Percentiles rank a stretch among this genome's conserved stretches.
These are phyloP conservation scores for Melanopsichium pennsylvanicum DNA, from an alignment of 1,284 basidiomycete species.

Conservation along the genomic window DNA sequence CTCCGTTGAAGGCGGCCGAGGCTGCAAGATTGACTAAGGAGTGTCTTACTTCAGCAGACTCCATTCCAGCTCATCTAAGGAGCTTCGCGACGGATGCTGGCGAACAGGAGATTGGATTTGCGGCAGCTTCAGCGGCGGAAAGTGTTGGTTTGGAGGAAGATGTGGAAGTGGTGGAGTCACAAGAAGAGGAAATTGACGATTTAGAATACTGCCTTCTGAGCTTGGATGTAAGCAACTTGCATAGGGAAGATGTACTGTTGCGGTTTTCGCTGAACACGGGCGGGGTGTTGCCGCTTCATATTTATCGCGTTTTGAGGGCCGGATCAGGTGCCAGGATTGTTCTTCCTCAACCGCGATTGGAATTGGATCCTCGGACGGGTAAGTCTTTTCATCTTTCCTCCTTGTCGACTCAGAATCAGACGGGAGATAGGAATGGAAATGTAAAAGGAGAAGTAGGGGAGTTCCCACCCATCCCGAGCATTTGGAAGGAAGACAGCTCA, in stretches of 20 bases:
- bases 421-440: constrained; percentile 70
- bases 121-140: neutral
- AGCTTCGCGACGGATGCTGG: constrained; percentile 62
- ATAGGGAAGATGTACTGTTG: constrained; percentile 84
- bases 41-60: constrained; percentile 67
- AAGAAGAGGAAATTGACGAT: constrained; percentile 8
- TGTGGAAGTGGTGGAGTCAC: neutral
- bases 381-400: constrained; percentile 4
- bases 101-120: constrained; percentile 8
- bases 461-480: constrained; percentile 77
- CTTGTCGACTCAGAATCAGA: neutral
- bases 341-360: constrained; percentile 67
- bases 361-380: constrained; percentile 66
- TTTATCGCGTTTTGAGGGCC: constrained; percentile 14
- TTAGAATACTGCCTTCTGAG: constrained; percentile 79
- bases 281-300: constrained; percentile 15
- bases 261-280: constrained; percentile 73
- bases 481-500: constrained; percentile 69
- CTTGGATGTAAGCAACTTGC: constrained; percentile 85
- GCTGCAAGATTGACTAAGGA: constrained; percentile 48
- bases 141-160: neutral
- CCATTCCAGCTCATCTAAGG: constrained; percentile 14
- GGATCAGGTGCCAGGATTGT: constrained; percentile 24
- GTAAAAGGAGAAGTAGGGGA: constrained; percentile 72
- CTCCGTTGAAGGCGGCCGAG: constrained; percentile 27